These are phyloP conservation scores for Tolypocladium capitatum DNA, from an alignment of 2,329 filamentous ascomycete species.

Conservation along the genomic window DNA sequence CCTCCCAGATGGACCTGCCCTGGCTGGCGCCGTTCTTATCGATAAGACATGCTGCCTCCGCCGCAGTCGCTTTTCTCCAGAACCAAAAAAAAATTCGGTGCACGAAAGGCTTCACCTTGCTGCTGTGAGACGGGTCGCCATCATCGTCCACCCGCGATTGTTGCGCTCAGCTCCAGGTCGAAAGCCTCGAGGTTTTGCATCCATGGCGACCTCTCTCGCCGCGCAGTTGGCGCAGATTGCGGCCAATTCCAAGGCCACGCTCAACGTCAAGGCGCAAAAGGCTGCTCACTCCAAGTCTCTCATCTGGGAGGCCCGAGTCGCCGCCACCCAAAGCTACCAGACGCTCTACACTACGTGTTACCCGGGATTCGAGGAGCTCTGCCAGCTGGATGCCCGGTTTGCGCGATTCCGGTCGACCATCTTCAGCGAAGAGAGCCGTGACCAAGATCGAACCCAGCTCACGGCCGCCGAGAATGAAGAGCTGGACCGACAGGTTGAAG, in stretches of 20 bases:
- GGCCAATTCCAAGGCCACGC: constrained; percentile 74
- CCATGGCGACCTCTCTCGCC: constrained; percentile 76
- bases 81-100: constrained; percentile 2
- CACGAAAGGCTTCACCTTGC: neutral
- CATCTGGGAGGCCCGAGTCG: constrained; percentile 78
- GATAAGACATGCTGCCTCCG: constrained; percentile 14
- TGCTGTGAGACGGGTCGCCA: neutral
- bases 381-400: constrained; percentile 73
- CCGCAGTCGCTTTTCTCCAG: constrained; percentile 7
- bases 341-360: constrained; percentile 75
- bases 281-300: constrained; percentile 86
- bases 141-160: neutral
- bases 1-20: neutral
- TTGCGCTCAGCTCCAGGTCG: constrained; percentile 1
- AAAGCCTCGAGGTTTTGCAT: constrained; percentile 10
- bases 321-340: constrained; percentile 80
- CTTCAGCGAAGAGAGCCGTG: constrained; percentile 88
- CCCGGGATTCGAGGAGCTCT: constrained; percentile 85
- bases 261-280: constrained; percentile 89
- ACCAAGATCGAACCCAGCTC: constrained; percentile 77
- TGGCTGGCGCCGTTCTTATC: constrained; percentile 11
- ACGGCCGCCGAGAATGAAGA: constrained; percentile 69
- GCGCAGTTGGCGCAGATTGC: constrained; percentile 90
- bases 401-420: constrained; percentile 59
- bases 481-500: constrained; percentile 63